A percentile compares a stretch with the other conserved stretches of the same genome.
Conservation (phyloP, 495 filamentous ascomycete genomes). For the Peziza echinospora region DNA sequence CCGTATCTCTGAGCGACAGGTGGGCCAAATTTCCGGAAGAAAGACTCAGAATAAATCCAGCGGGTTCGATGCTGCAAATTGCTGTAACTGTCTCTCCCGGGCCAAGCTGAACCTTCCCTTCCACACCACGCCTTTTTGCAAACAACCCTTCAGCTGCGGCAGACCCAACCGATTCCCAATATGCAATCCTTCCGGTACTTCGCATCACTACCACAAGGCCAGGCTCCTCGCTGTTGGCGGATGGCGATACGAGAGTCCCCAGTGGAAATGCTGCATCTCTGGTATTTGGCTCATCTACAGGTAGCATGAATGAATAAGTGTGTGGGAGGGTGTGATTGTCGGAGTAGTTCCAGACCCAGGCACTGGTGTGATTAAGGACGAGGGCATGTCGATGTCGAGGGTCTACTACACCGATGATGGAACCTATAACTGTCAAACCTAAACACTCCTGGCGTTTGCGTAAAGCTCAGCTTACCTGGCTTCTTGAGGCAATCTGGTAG, state of each 20-base stretch:
- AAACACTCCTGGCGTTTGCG: constrained; percentile 14
- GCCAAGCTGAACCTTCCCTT: constrained; percentile 32
- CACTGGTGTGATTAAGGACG: constrained; percentile 53
- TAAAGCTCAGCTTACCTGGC: constrained; percentile 8
- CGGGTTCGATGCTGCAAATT: constrained; percentile 60
- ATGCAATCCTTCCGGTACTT: constrained; percentile 59
- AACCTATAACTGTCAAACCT: constrained; percentile 5
- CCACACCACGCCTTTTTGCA: constrained; percentile 30
- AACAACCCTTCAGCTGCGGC: constrained; percentile 18
- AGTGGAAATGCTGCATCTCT: constrained; percentile 47
- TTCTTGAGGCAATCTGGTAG: constrained; percentile 50
- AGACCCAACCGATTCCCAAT: constrained; percentile 65
- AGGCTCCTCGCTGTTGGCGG: constrained; percentile 48
- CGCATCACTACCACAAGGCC: constrained; percentile 72
- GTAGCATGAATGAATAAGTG: constrained; percentile 53
- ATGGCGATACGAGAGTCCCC: constrained; percentile 54
- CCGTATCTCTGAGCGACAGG: constrained; percentile 58
- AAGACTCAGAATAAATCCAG: constrained; percentile 63
- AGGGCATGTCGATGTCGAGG: constrained; percentile 50
- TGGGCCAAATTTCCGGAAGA: constrained; percentile 72
- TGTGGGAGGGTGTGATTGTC: constrained; percentile 40
- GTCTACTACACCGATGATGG: constrained; percentile 21
- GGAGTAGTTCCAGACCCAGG: constrained; percentile 74
- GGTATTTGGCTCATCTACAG: constrained; percentile 31
- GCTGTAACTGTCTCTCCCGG: constrained; percentile 57